phyloP scores from a whole-genome alignment of 495 filamentous ascomycete species.

The Parmelia sp. region DNA sequence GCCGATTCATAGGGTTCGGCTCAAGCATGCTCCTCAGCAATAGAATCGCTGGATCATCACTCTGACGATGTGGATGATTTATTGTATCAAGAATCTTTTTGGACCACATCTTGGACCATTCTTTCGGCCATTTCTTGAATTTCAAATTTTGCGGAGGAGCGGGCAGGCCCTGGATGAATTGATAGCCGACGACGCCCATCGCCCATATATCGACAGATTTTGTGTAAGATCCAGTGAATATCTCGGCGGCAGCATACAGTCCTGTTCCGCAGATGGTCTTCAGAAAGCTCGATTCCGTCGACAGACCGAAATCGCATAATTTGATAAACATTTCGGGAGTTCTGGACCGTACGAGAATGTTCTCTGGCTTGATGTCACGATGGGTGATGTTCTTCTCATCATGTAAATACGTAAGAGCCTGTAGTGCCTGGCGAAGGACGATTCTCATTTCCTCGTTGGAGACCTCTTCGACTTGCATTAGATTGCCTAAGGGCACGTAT shows the following conservation, averaged over 20 bases:
- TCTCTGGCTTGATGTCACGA: conserved; percentile 12
- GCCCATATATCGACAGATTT: not conserved
- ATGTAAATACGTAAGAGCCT: conserved; percentile 9
- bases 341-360: conserved; percentile 8
- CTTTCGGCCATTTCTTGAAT: not conserved
- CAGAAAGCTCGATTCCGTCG: not conserved
- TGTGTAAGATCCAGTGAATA: not conserved
- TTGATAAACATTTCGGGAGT: conserved; percentile 10
- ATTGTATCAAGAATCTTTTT: not conserved
- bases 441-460: not conserved
- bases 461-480: not conserved
- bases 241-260: not conserved
- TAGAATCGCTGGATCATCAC: not conserved
- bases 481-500: conserved; percentile 9
- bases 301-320: not conserved
- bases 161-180: not conserved
- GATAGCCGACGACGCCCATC: not conserved
- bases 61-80: not conserved
- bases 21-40: not conserved
- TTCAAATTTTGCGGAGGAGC: not conserved
- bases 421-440: conserved; percentile 7
- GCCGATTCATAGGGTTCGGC: not conserved
- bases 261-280: not conserved
- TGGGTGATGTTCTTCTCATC: not conserved
- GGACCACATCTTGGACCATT: not conserved